Conservation (phyloP, 148 eudicot genomes). For the Camellia sinensis region DNA sequence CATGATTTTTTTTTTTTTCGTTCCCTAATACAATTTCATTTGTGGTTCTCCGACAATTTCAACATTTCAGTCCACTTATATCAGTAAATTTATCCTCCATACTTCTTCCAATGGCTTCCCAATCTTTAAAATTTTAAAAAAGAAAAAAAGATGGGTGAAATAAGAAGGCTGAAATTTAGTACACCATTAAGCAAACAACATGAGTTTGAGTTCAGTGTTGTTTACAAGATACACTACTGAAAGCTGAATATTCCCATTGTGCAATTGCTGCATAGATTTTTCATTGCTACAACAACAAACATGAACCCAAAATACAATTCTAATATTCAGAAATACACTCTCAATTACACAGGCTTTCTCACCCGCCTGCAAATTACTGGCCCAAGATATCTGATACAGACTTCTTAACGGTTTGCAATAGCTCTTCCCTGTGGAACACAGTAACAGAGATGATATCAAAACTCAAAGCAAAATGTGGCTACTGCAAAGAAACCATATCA, state of each 20-base stretch:
- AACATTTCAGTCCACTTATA: too few relatives aligned
- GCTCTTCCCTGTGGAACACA: slow-evolving; percentile 55
- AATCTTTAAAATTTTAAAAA: too few relatives aligned
- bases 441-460: slow-evolving; percentile 5
- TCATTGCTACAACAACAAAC: slow-evolving; percentile 4
- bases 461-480: neutral
- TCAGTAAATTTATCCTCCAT: too few relatives aligned
- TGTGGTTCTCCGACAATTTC: too few relatives aligned
- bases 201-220: neutral
- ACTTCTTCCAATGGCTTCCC: too few relatives aligned
- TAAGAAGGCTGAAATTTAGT: neutral
- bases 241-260: neutral
- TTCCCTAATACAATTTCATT: too few relatives aligned
- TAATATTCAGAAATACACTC: neutral
- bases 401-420: slow-evolving; percentile 52
- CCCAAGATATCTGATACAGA: slow-evolving; percentile 78
- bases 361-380: slow-evolving; percentile 37
- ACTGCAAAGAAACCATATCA: neutral
- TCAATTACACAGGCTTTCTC: neutral
- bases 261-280: neutral
- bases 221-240: neutral
- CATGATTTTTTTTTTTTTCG: too few relatives aligned
- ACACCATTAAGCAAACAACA: neutral
- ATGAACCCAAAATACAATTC: neutral
- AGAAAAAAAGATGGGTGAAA: too few relatives aligned